Conservation (phyloP, 768 basidiomycete genomes). For the Amanita molliuscula region DNA sequence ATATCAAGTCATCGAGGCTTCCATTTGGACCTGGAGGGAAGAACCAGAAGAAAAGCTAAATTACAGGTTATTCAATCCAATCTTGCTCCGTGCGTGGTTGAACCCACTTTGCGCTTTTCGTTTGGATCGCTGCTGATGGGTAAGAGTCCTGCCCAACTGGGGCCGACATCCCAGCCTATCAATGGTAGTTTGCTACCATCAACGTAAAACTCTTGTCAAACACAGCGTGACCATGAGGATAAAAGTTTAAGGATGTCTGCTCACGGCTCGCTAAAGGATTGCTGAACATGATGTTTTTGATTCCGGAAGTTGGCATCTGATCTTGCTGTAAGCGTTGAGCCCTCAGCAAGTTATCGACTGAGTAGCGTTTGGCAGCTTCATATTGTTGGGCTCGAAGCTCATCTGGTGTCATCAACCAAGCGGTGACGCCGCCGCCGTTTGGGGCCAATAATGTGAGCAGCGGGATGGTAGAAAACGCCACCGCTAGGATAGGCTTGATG, state of each 20-base stretch:
- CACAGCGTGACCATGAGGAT: background rate
- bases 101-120: constrained; percentile 55
- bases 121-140: constrained; percentile 52
- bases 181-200: constrained; percentile 55
- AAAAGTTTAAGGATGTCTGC: constrained; percentile 7
- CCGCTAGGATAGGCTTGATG: too few relatives aligned
- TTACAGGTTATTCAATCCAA: background rate
- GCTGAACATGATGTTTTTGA: constrained; percentile 58
- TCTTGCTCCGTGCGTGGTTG: background rate
- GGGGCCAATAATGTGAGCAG: background rate
- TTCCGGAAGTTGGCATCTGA: constrained; percentile 6
- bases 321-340: background rate
- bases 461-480: too few relatives aligned
- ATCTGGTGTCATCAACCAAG: constrained; percentile 27
- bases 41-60: constrained; percentile 75
- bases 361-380: constrained; percentile 36
- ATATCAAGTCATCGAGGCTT: constrained; percentile 61
- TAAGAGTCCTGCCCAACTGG: constrained; percentile 65
- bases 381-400: constrained; percentile 34
- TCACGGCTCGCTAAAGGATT: constrained; percentile 56
- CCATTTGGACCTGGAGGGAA: constrained; percentile 71
- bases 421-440: background rate
- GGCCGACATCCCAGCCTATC: constrained; percentile 65
- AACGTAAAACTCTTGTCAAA: constrained; percentile 51
- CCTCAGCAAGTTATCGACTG: constrained; percentile 8